Conservation (phyloP, 2,329 filamentous ascomycete genomes). For the Apiospora phragmitis region DNA sequence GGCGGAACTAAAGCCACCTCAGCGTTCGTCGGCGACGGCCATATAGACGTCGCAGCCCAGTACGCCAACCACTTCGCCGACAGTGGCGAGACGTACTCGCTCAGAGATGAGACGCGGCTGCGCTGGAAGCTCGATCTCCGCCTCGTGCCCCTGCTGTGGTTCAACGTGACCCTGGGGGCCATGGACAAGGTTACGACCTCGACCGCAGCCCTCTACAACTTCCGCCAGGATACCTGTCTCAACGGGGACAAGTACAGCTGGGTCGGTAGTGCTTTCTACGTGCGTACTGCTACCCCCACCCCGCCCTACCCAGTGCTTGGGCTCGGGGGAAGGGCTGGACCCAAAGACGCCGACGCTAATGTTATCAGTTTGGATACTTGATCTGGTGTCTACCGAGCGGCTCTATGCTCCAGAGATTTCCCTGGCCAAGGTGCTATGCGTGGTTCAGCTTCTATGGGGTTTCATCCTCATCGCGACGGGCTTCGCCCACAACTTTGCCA, state of each 20-base stretch:
- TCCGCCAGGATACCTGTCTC: slow-evolving; percentile 13
- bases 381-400: slow-evolving; percentile 34
- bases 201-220: slow-evolving; percentile 29
- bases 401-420: slow-evolving; percentile 33
- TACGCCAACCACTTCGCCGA: slow-evolving; percentile 27
- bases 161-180: slow-evolving; percentile 28
- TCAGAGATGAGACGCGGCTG: slow-evolving; percentile 25
- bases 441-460: slow-evolving; percentile 29
- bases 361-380: slow-evolving; percentile 33
- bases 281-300: slow-evolving; percentile 7
- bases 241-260: slow-evolving; percentile 18
- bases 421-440: slow-evolving; percentile 33
- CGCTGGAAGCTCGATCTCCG: slow-evolving; percentile 43
- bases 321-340: not conserved
- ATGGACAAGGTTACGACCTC: slow-evolving; percentile 34
- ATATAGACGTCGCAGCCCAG: slow-evolving; percentile 28
- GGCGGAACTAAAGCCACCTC: too few relatives aligned
- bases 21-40: not conserved
- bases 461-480: slow-evolving; percentile 28
- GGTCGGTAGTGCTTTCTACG: slow-evolving; percentile 29
- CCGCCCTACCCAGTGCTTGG: not conserved
- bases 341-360: not conserved
- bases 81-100: slow-evolving; percentile 29
- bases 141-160: slow-evolving; percentile 40
- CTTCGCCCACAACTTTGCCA: slow-evolving; percentile 28